These are phyloP conservation scores for Coriolopsis trogii DNA, from an alignment of 1,284 basidiomycete genomes.

Conservation along the genomic window DNA sequence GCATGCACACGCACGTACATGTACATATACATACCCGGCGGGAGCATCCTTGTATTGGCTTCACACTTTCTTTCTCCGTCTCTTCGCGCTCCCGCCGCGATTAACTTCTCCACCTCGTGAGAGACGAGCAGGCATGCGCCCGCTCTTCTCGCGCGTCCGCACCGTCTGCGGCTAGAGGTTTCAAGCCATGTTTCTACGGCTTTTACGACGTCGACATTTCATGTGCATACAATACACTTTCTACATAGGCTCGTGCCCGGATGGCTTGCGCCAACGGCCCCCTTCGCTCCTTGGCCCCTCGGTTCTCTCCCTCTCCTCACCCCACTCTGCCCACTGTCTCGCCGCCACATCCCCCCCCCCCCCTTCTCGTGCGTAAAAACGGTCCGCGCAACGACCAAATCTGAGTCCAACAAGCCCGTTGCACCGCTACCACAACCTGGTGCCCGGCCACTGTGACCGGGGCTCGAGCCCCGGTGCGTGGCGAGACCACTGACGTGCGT, in stretches of 20 bases:
- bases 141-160: background rate
- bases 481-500: too few species aligned
- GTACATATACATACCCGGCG: too few species aligned
- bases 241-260: background rate
- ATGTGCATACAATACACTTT: background rate
- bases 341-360: background rate
- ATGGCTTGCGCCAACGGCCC: constrained; percentile 15
- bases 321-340: background rate
- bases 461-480: too few species aligned
- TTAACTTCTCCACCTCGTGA: background rate
- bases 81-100: background rate
- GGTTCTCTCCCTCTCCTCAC: constrained; percentile 16
- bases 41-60: too few species aligned
- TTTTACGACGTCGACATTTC: background rate
- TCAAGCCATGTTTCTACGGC: background rate
- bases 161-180: background rate
- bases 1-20: too few species aligned
- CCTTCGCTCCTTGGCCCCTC: constrained; percentile 21
- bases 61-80: too few species aligned
- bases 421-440: too few species aligned
- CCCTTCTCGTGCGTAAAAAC: background rate
- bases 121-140: background rate
- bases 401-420: too few species aligned
- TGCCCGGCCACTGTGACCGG: too few species aligned
- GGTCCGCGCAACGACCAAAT: too few species aligned